phyloP scores from a whole-genome alignment of 768 basidiomycete species.

The Termitomyces sp. region DNA sequence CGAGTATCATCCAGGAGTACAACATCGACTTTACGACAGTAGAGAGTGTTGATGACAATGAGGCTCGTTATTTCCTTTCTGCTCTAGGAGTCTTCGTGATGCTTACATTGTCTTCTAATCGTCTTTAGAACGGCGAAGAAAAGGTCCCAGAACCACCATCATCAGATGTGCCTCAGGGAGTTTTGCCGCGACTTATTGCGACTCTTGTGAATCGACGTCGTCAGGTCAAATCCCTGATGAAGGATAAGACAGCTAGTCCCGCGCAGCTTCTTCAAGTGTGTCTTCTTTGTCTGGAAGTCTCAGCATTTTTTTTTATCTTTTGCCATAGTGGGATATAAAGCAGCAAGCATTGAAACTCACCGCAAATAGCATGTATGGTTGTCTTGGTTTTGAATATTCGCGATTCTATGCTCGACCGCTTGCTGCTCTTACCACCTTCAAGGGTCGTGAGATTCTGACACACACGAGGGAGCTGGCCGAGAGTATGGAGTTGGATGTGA shows the following conservation, averaged over 20 bases:
- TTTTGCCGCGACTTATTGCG: slow-evolving; percentile 97
- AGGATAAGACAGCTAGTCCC: slow-evolving; percentile 69
- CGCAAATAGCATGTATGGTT: slow-evolving; percentile 99
- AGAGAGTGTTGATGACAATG: slow-evolving; percentile 66
- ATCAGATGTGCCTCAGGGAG: slow-evolving; percentile 71
- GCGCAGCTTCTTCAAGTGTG: slow-evolving; percentile 82
- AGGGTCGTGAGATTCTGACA: slow-evolving; percentile 95
- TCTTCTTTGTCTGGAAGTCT: neutral
- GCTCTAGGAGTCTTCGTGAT: neutral
- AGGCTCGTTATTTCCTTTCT: slow-evolving; percentile 27
- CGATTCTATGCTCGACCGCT: slow-evolving; percentile 95
- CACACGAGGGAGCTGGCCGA: slow-evolving; percentile 93
- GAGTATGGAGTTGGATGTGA: slow-evolving; percentile 82
- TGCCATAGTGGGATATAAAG: slow-evolving; percentile 86
- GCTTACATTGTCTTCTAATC: slow-evolving; percentile 2
- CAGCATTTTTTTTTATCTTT: neutral
- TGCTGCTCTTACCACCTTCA: slow-evolving; percentile 97
- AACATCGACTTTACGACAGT: slow-evolving; percentile 99
- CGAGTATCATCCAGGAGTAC: slow-evolving; percentile 98
- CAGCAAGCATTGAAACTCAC: slow-evolving; percentile 97
- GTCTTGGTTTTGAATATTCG: slow-evolving; percentile 96
- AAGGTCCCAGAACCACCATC: slow-evolving; percentile 87
- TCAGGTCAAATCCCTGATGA: slow-evolving; percentile 94
- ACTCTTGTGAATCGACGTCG: slow-evolving; percentile 88
- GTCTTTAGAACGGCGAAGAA: slow-evolving; percentile 58